Evolutionary conservation across 139 green algal genomes (phyloP).

Genomic region (Chlamydomonas eustigma): DNA sequence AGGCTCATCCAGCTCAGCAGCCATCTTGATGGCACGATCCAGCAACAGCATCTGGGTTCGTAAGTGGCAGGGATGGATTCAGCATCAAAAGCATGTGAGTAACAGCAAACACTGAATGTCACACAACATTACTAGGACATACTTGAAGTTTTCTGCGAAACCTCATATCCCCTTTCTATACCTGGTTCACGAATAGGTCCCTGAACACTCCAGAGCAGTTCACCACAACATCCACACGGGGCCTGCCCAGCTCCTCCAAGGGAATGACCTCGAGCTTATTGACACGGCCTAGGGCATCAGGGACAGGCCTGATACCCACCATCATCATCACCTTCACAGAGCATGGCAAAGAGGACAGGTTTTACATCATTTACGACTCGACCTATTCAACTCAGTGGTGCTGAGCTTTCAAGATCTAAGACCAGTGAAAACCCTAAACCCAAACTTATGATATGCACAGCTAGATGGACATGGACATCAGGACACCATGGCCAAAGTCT

Average conservation of each 20-base stretch:
- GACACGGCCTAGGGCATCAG: slow-evolving; percentile 93
- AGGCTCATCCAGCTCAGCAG: slow-evolving; percentile 95
- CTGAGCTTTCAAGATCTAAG: too few species aligned
- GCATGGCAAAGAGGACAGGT: too few species aligned
- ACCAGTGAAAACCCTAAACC: too few species aligned
- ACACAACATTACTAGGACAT: background rate
- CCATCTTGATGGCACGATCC: slow-evolving; percentile 94
- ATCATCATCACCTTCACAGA: slow-evolving; percentile 97
- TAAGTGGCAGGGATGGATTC: background rate
- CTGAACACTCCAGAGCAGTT: slow-evolving; percentile 99
- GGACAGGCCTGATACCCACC: slow-evolving; percentile 88
- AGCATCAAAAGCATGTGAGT: background rate
- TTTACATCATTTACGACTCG: too few species aligned
- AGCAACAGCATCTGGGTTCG: slow-evolving; percentile 99
- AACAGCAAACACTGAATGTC: too few species aligned
- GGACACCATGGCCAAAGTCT: too few species aligned
- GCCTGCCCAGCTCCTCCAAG: slow-evolving; percentile 93
- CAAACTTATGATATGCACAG: too few species aligned
- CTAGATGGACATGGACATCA: too few species aligned
- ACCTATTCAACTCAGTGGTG: too few species aligned
- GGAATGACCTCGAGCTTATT: slow-evolving; percentile 99
- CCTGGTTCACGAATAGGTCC: slow-evolving; percentile 98
- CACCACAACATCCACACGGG: slow-evolving; percentile 96
- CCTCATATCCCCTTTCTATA: slow-evolving; percentile 45
- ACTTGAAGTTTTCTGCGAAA: background rate